These are phyloP conservation scores for Microdochium trichocladiopsis DNA, from an alignment of 2,329 filamentous ascomycete species.

Conservation along the genomic window DNA sequence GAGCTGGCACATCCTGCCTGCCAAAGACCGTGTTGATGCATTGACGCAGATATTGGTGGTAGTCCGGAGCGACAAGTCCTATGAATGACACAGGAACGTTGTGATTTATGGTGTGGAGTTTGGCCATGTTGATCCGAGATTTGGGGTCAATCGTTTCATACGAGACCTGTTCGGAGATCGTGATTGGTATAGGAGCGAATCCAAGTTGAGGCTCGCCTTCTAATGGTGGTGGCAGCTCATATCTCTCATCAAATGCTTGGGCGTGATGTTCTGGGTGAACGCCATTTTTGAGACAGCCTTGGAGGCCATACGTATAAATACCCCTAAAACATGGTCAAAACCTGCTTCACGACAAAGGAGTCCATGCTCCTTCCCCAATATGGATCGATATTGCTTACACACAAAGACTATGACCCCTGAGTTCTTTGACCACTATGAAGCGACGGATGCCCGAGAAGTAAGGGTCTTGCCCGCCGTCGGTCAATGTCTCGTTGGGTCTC, in stretches of 20 bases:
- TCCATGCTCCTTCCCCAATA: conserved; percentile 2
- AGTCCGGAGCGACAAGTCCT: conserved; percentile 31
- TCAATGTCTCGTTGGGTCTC: conserved; percentile 19
- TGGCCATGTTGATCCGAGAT: conserved; percentile 52
- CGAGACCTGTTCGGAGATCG: conserved; percentile 27
- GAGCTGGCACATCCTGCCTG: conserved; percentile 23
- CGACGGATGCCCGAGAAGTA: conserved; percentile 45
- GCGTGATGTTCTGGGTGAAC: conserved; percentile 46
- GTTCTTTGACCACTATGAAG: conserved; percentile 46
- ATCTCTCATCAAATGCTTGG: conserved; percentile 34
- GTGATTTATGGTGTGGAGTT: conserved; percentile 48
- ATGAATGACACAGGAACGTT: conserved; percentile 52
- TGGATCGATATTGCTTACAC: conserved; percentile 32
- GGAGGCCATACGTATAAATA: conserved; percentile 46
- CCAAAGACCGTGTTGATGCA: conserved; percentile 44
- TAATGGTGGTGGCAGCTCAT: conserved; percentile 21
- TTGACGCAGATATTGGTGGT: conserved; percentile 32
- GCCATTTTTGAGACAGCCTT: conserved; percentile 45
- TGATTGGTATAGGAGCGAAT: conserved; percentile 36
- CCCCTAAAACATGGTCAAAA: conserved; percentile 28
- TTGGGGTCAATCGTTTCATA: conserved; percentile 36
- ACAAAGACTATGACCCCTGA: conserved; percentile 46
- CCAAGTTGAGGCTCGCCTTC: conserved; percentile 39
- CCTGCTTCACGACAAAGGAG: conserved; percentile 1
- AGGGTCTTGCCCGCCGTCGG: conserved; percentile 24